Percentiles rank a stretch among this genome's conserved stretches.
These are phyloP conservation scores for Epichloe uncinata DNA, from an alignment of 2,329 filamentous ascomycete species.

Conservation along the genomic window DNA sequence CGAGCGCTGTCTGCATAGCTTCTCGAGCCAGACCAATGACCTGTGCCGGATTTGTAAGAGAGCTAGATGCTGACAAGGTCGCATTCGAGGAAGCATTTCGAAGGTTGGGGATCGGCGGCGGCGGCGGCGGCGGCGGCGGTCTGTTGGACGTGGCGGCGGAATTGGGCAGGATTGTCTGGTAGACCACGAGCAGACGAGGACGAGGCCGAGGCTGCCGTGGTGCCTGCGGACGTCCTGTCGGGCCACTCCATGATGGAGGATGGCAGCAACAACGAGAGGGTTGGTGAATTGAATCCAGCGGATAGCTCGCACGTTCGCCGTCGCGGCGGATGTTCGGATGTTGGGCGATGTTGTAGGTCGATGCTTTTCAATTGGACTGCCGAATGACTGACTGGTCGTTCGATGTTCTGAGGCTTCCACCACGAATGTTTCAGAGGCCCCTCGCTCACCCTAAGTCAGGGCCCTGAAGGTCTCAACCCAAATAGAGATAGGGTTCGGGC, in stretches of 20 bases:
- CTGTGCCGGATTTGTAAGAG: constrained; percentile 43
- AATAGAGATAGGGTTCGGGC: constrained; percentile 2
- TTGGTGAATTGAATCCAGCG: background rate
- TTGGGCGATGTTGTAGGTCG: constrained; percentile 1
- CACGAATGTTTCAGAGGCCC: constrained; percentile 19
- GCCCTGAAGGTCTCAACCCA: constrained; percentile 11
- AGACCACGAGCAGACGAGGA: constrained; percentile 20
- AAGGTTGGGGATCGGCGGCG: constrained; percentile 32
- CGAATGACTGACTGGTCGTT: constrained; percentile 1
- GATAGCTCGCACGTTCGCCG: constrained; percentile 1
- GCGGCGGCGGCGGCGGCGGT: constrained; percentile 25
- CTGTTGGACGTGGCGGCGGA: constrained; percentile 27
- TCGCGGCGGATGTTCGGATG: constrained; percentile 3
- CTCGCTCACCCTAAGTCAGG: constrained; percentile 10
- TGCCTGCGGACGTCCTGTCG: constrained; percentile 17
- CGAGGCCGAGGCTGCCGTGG: constrained; percentile 13
- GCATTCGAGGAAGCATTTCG: constrained; percentile 34
- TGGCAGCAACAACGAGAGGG: constrained; percentile 9
- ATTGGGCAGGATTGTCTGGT: constrained; percentile 28
- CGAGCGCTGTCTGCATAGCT: constrained; percentile 52
- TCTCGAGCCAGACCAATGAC: constrained; percentile 53
- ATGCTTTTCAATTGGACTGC: background rate
- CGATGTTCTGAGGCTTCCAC: constrained; percentile 5
- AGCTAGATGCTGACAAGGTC: constrained; percentile 34
- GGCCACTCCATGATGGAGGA: constrained; percentile 21